Base-by-base conservation (phyloP, 306 rosid genomes). In the Leucaena leucocephala region DNA sequence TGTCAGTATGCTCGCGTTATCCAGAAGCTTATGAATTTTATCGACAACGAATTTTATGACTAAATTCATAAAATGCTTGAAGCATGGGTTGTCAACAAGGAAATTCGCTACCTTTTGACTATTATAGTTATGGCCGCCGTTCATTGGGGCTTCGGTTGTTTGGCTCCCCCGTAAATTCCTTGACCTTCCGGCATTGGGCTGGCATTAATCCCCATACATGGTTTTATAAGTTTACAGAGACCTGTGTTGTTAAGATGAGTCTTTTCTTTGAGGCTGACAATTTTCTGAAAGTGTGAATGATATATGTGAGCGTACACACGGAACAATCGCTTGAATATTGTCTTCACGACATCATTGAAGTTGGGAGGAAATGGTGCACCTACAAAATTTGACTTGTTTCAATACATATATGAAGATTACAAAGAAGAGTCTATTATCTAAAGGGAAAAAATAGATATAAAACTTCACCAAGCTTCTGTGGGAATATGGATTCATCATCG, bases 221-320 rank as follows among this genome's bases (percentile, higher is more conserved):
- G 27, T 27, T 1, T 27, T 27, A 27, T 27, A 1, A 27, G 1
- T 27, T 27, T 27, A 1, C 27, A 27, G 27, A 27, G 27, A 27
- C 27, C 27, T 27, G 27, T 27, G 27, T 27, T 27, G 27, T 95
- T 93, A 40, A 95, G 83, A 86, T 95, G 98, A 59, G 99, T 98
- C 90, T 95, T 97, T 84, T 95, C 99, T 93, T 95, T 93, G 58
- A 93, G 96, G 90, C 95, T 91, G 87, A 95, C 98, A 76, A 90
- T 95, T 86, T 92, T 95, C 92, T 95, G 98, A 76, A 95, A 95
- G 90, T 92, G 27, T 27, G 98, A 95, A 85, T 95, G 98, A 67
- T 95, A 95, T 72, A 91, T 91, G 83, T 95, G 98, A 81, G 98
- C 98, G 82, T 92, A 92, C 76, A 95, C 98, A 70, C 97, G 97